Evolutionary conservation across 2,329 filamentous ascomycete genomes (phyloP).

Genomic region (Penicillium sp.): DNA sequence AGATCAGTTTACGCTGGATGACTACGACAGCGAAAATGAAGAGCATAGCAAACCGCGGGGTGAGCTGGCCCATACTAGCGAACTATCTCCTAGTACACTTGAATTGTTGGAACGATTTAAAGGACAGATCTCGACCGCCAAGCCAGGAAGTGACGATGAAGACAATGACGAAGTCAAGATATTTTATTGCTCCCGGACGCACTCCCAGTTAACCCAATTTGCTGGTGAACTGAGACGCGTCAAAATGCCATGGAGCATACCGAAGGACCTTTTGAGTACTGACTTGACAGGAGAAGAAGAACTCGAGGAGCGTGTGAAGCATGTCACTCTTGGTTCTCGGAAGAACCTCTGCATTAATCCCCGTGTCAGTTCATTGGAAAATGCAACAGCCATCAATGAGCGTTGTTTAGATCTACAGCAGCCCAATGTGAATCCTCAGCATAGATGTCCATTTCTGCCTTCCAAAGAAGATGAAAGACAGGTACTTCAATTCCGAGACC

Average conservation of each 20-base stretch:
- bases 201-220: slow-evolving; percentile 85
- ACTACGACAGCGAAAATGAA: slow-evolving; percentile 65
- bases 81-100: too few species aligned
- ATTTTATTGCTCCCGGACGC: slow-evolving; percentile 84
- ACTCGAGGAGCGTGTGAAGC: slow-evolving; percentile 59
- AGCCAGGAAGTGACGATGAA: slow-evolving; percentile 41
- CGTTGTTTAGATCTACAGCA: slow-evolving; percentile 84
- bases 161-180: slow-evolving; percentile 63
- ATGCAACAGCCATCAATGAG: slow-evolving; percentile 79
- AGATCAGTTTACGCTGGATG: slow-evolving; percentile 64
- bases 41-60: too few species aligned
- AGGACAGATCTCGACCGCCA: slow-evolving; percentile 33
- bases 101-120: slow-evolving; percentile 60
- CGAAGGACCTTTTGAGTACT: slow-evolving; percentile 36
- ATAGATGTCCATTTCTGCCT: slow-evolving; percentile 67
- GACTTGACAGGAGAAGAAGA: too few species aligned
- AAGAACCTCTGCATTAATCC: slow-evolving; percentile 87
- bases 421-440: slow-evolving; percentile 49
- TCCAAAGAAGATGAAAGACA: slow-evolving; percentile 64
- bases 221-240: slow-evolving; percentile 72
- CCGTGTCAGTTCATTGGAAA: slow-evolving; percentile 61
- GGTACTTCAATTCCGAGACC: slow-evolving; percentile 74
- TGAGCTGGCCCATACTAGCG: too few species aligned
- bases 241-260: slow-evolving; percentile 62
- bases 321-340: slow-evolving; percentile 73